Evolutionary conservation across 75 land plant species (phyloP).

Genomic region (Pinus tabuliformis): DNA sequence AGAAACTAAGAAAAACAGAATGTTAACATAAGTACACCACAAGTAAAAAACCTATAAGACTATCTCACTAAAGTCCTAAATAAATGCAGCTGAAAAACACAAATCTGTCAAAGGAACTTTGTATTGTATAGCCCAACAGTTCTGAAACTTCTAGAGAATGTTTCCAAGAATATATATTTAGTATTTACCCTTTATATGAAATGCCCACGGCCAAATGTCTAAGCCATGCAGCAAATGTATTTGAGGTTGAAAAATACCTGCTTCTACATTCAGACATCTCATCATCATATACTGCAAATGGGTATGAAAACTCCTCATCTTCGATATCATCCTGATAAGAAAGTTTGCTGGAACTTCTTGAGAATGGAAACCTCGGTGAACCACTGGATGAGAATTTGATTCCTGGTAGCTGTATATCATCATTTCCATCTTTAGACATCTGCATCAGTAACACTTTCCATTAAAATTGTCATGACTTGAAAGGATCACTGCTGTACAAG

Average conservation of each 20-base stretch:
- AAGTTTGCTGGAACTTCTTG: conserved; percentile 48
- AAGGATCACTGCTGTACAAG: neutral
- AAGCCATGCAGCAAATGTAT: neutral
- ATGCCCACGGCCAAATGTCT: neutral
- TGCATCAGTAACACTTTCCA: neutral
- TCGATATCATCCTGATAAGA: conserved; percentile 62
- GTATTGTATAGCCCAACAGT: neutral
- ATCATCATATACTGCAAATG: conserved; percentile 78
- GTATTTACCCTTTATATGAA: neutral
- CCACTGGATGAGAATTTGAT: conserved; percentile 15
- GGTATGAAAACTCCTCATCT: conserved; percentile 64
- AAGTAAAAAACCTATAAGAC: neutral
- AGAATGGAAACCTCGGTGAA: conserved; percentile 34
- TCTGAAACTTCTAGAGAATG: neutral
- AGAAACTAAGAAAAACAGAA: no score
- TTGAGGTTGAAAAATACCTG: conserved; percentile 29
- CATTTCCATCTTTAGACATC: conserved; percentile 21
- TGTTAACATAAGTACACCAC: no score
- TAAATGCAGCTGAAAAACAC: no score
- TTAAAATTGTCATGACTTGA: neutral
- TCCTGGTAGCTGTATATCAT: conserved; percentile 23
- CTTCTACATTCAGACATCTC: conserved; percentile 43
- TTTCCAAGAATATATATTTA: neutral
- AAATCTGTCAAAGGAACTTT: no score
- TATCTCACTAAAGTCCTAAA: no score